Percentiles rank a stretch among this genome's conserved stretches.
phyloP scores from a whole-genome alignment of 352 stramenopile species.

The Aphanomyces stellatus region DNA sequence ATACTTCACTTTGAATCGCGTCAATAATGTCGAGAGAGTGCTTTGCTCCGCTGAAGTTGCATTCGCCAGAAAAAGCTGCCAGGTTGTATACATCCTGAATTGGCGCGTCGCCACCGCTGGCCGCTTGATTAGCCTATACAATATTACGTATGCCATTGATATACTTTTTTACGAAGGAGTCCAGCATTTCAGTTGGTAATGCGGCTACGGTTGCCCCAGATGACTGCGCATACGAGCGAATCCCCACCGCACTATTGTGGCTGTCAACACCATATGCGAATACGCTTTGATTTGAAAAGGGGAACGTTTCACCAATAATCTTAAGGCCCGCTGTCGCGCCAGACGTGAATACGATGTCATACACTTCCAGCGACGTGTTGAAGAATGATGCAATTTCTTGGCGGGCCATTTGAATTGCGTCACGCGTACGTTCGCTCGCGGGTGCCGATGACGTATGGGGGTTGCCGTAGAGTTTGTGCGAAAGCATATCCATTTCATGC shows the following conservation, averaged over 20 bases:
- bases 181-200: slow-evolving; percentile 34
- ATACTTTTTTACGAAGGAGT: slow-evolving; percentile 24
- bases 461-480: slow-evolving; percentile 44
- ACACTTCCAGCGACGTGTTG: slow-evolving; percentile 51
- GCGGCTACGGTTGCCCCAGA: slow-evolving; percentile 25
- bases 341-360: slow-evolving; percentile 78
- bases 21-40: slow-evolving; percentile 41
- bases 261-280: slow-evolving; percentile 59
- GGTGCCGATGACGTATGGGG: slow-evolving; percentile 44
- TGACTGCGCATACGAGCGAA: slow-evolving; percentile 36
- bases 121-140: neutral
- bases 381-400: slow-evolving; percentile 62
- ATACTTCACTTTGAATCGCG: slow-evolving; percentile 23
- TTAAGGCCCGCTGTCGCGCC: slow-evolving; percentile 75
- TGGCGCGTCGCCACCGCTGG: neutral
- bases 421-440: slow-evolving; percentile 31
- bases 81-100: slow-evolving; percentile 24
- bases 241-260: slow-evolving; percentile 66
- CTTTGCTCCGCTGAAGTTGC: slow-evolving; percentile 61
- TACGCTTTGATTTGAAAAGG: slow-evolving; percentile 40
- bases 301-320: slow-evolving; percentile 73
- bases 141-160: neutral
- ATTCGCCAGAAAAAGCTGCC: slow-evolving; percentile 65
- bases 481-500: slow-evolving; percentile 38
- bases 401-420: slow-evolving; percentile 35